These are phyloP conservation scores for Penicillium longicatenatum DNA, from an alignment of 495 filamentous ascomycete genomes.

Conservation along the genomic window DNA sequence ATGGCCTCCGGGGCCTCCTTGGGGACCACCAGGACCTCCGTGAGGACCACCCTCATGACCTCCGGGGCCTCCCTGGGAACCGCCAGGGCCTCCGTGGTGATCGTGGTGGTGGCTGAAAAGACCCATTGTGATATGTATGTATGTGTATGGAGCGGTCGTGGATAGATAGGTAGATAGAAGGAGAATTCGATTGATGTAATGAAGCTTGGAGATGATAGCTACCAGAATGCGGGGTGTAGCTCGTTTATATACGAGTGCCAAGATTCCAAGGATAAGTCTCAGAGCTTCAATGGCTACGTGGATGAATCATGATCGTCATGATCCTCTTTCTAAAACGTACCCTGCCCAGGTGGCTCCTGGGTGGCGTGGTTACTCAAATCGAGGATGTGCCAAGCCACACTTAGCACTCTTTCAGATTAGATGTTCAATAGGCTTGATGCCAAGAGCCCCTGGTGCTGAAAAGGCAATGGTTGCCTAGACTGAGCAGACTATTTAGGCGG, in stretches of 20 bases:
- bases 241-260: background rate
- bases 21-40: constrained; percentile 7
- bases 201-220: background rate
- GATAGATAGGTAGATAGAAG: background rate
- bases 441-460: background rate
- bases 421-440: background rate
- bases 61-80: constrained; percentile 2
- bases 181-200: background rate
- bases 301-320: background rate
- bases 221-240: background rate
- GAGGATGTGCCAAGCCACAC: background rate
- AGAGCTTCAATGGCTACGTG: background rate
- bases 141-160: background rate
- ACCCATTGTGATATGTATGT: constrained; percentile 14
- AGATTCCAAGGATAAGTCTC: background rate
- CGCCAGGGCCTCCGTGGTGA: constrained; percentile 2
- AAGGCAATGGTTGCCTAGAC: background rate
- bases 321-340: background rate
- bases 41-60: constrained; percentile 5
- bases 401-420: background rate
- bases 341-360: background rate
- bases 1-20: constrained; percentile 6
- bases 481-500: background rate
- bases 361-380: background rate
- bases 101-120: constrained; percentile 17